These are phyloP conservation scores for Hsuehochloa calcarea DNA, from an alignment of 176 grass and related monocot genomes.

Conservation along the genomic window DNA sequence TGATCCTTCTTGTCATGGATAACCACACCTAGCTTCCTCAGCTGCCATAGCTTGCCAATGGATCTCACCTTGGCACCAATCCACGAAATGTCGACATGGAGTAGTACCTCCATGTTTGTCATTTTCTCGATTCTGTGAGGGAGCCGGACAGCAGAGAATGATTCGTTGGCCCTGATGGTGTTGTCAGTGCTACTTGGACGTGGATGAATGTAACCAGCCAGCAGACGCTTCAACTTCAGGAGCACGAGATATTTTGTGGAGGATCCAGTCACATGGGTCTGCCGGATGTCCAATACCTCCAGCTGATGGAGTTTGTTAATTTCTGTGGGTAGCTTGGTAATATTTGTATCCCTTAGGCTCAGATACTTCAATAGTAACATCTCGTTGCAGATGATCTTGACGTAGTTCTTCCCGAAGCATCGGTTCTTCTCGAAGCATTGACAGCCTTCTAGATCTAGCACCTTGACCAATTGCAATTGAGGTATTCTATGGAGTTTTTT, in stretches of 20 bases:
- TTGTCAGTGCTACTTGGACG: too few relatives aligned
- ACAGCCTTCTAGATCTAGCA: background rate
- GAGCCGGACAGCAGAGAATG: background rate
- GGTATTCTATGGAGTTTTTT: fast-evolving
- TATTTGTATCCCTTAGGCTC: background rate
- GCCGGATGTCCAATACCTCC: background rate
- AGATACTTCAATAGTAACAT: background rate
- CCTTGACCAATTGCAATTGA: background rate
- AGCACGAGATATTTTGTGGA: background rate
- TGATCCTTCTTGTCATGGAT: background rate
- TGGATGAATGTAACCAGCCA: background rate
- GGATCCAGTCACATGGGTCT: background rate
- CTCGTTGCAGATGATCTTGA: background rate
- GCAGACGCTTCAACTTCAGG: background rate
- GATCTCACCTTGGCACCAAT: background rate
- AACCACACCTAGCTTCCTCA: background rate
- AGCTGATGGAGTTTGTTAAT: background rate
- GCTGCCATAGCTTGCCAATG: background rate
- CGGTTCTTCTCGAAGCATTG: too few relatives aligned
- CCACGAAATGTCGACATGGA: background rate
- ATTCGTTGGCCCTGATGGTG: background rate
- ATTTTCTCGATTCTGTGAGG: background rate
- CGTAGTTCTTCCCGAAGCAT: too few relatives aligned
- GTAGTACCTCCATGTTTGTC: background rate
- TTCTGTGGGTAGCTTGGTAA: background rate